A percentile compares a stretch with the other conserved stretches of the same genome.
phyloP scores from a whole-genome alignment of 805 yeast genomes.

The Barnettozyma sp. region DNA sequence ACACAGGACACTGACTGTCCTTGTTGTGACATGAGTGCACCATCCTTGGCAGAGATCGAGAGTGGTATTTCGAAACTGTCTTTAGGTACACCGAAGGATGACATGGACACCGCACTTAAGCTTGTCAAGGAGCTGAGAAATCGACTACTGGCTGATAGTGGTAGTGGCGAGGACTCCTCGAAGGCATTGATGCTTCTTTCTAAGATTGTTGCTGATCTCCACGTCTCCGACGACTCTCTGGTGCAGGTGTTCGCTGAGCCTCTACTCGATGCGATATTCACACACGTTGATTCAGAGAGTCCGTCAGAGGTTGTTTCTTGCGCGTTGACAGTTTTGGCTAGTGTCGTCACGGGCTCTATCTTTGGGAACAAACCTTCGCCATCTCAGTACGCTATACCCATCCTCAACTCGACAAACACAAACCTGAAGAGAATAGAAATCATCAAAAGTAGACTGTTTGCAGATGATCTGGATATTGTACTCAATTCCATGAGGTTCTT shows the following conservation, averaged over 20 bases:
- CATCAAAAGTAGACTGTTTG: constrained; percentile 15
- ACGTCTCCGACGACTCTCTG: constrained; percentile 35
- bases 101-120: constrained; percentile 16
- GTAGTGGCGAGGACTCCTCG: constrained; percentile 45
- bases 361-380: constrained; percentile 15
- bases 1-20: no score
- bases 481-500: constrained; percentile 17
- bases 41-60: constrained; percentile 16
- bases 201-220: constrained; percentile 41
- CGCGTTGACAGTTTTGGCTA: constrained; percentile 32
- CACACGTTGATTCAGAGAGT: constrained; percentile 36
- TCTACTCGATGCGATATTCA: constrained; percentile 35
- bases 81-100: constrained; percentile 14
- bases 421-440: constrained; percentile 14
- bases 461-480: constrained; percentile 21
- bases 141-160: constrained; percentile 37
- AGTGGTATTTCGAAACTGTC: constrained; percentile 16
- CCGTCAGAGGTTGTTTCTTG: constrained; percentile 33
- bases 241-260: constrained; percentile 32
- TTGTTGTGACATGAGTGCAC: no score
- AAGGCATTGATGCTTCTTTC: constrained; percentile 50
- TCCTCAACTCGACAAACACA: constrained; percentile 16
- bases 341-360: constrained; percentile 19
- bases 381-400: constrained; percentile 13
- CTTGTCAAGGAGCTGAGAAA: constrained; percentile 29